Base-by-base conservation (phyloP, 1,284 basidiomycete species). In the Ceratobasidium sp. region DNA sequence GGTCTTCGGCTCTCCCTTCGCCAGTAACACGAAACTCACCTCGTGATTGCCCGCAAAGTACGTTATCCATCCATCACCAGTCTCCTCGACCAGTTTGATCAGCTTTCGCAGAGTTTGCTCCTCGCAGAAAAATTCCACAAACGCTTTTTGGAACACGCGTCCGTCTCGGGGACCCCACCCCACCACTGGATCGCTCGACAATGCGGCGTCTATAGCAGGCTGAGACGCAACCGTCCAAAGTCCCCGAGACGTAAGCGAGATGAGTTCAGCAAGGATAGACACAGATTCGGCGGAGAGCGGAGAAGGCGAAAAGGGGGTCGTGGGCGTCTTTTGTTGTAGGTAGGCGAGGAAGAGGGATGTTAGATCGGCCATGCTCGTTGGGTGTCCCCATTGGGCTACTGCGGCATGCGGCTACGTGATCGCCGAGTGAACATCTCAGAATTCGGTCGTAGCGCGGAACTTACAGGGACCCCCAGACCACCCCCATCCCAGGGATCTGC, bases 161-260 rank as follows among this genome's bases (percentile, higher is more conserved):
- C 97, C 97, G 10, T 89, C 90, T 58, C 85, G 84, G 5, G 97
- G 97, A 4, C 97, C 97, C 90, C 97, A 99, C 0, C 97, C 97
- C 74, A 96, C 89, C 0, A 92, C 82, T 14, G 87, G 84, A 78
- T 97, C 90, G 74, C 88, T 85, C 48, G 93, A 95, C 50, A 80
- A 83, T 14, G 84, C 88, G 3, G 92, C 93, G 78, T 98, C 92
- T 6, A 98, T 90, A 0, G 95, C 92, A 21, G 97, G 97, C 80
- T 99, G 97, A 21, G 96, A 98, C 8, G 95, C 95, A 30, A 99
- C 93, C 2, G 97, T 98, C 94, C 97, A 97, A 88, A 94, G 93
- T 1, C 91, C 90, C 72, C 83, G 82, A 46, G 83, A 80, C 5
- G 93, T 99, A 71, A 99, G 85, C 65, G 83, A 83, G 75, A 94